Conservation (phyloP, 352 stramenopile species). For the Ophiocytium majus region DNA sequence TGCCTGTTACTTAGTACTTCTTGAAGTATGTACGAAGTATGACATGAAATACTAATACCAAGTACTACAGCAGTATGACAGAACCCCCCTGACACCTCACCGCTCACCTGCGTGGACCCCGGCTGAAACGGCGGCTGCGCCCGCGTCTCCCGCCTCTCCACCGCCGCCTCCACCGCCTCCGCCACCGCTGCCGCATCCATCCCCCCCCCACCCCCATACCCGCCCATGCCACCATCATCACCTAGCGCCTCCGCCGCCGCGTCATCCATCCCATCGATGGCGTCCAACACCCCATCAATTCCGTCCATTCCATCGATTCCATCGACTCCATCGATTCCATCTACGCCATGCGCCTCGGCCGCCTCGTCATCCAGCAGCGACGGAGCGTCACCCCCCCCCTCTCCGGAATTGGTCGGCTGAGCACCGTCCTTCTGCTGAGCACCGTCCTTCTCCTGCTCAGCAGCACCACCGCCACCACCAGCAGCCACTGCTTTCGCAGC, state of each 20-base stretch:
- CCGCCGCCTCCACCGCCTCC: not conserved
- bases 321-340: not conserved
- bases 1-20: too few relatives aligned
- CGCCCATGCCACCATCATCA: not conserved
- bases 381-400: not conserved
- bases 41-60: not conserved
- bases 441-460: too few relatives aligned
- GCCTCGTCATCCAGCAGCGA: conserved; percentile 31
- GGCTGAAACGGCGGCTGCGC: conserved; percentile 7
- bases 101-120: not conserved
- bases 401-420: not conserved
- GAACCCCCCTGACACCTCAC: not conserved
- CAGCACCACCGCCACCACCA: not conserved
- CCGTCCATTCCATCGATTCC: not conserved
- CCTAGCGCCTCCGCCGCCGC: conserved; percentile 4
- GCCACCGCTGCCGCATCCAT: not conserved
- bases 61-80: not conserved
- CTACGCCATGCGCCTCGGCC: conserved; percentile 3
- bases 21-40: too few relatives aligned
- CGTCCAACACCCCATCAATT: conserved; percentile 16
- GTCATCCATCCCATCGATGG: not conserved
- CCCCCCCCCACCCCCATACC: not conserved
- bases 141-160: not conserved
- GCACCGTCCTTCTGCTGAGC: not conserved
- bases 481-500: not conserved